Base-by-base conservation (phyloP, 345 rosid species). In the Eucalyptus coolabah region DNA sequence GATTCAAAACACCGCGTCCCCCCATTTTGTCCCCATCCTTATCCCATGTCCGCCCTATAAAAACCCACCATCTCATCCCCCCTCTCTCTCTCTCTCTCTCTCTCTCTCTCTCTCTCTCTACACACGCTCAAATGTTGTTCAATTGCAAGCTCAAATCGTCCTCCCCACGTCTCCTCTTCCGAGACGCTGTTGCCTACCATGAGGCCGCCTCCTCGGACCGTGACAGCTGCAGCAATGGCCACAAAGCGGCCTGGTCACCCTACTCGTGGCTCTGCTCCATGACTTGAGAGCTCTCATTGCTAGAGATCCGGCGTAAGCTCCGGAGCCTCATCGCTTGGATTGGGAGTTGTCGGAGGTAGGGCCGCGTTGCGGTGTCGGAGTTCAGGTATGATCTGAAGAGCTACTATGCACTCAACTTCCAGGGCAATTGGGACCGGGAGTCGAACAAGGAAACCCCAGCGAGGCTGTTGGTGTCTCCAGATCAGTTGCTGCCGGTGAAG, bases 171-270 rank as follows among this genome's bases (percentile, higher is more conserved):
- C 67, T 59, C n/a, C 67, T 11, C 4, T 59, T 59, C 4, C 0
- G 1, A 0, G 59, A 53, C 2, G 1, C 1, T 8, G n/a, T 1
- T 0, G 2, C 65, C 65, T 59, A 54, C 67, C 67, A 59, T 0
- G 15, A 26, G 59, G 15, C 15, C 4, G 15, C 65, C 65, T 26
- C 4, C 16, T 59, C 16, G 0, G n/a, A 28, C 7, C 3, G 28
- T 0, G 16, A 59, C 2, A 0, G n/a, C n/a, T 1, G 6, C n/a
- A 5, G 6, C 4, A 0, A 0, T 23, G 60, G 60, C 26, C n/a
- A 24, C 14, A 3, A 11, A 12, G 30, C 2, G 6, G 65, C 30
- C 6, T 0, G 1, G 32, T 12, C 32, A 14, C 3, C 16, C 4
- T 60, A 14, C 32, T 28, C 0, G 32, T 60, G 17, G 32, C 32